A percentile compares a stretch with the other conserved stretches of the same genome.
phyloP scores from a whole-genome alignment of 169 alveolate species.

The Eimeria maxima region DNA sequence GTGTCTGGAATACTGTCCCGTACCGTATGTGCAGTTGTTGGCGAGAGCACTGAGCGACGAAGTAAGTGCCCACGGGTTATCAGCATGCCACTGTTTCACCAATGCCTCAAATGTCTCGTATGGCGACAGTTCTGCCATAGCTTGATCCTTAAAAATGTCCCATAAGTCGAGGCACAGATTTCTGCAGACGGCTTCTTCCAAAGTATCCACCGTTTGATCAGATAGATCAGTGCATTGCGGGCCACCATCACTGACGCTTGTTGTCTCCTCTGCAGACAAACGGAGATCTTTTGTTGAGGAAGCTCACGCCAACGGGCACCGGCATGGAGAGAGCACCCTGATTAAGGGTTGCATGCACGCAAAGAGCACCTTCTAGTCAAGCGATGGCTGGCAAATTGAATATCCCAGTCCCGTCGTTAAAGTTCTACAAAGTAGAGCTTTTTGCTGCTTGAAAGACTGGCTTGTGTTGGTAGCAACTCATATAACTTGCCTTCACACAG shows the following conservation, averaged over 20 bases:
- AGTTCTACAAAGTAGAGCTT: neutral
- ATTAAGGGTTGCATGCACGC: neutral
- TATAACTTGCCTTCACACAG: conserved; percentile 67
- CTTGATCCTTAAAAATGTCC: neutral
- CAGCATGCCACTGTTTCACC: conserved; percentile 49
- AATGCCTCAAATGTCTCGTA: neutral
- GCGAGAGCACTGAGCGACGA: neutral
- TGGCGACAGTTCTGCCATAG: conserved; percentile 27
- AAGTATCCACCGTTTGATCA: neutral
- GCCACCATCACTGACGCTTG: conserved; percentile 19
- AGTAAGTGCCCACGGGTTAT: conserved; percentile 32
- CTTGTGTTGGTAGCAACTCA: neutral
- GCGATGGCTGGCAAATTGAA: neutral
- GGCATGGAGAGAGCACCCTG: neutral
- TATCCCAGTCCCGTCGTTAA: neutral
- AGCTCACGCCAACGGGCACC: neutral
- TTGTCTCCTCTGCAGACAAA: conserved; percentile 1
- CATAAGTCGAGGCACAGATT: conserved; percentile 60
- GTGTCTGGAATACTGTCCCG: neutral
- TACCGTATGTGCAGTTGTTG: conserved; percentile 63
- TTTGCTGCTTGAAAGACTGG: neutral
- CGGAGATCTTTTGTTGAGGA: neutral
- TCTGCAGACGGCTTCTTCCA: conserved; percentile 43
- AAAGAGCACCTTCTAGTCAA: neutral
- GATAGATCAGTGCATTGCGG: conserved; percentile 56